Evolutionary conservation across 2,329 filamentous ascomycete genomes (phyloP).

Genomic region (Dactylellina cionopaga): DNA sequence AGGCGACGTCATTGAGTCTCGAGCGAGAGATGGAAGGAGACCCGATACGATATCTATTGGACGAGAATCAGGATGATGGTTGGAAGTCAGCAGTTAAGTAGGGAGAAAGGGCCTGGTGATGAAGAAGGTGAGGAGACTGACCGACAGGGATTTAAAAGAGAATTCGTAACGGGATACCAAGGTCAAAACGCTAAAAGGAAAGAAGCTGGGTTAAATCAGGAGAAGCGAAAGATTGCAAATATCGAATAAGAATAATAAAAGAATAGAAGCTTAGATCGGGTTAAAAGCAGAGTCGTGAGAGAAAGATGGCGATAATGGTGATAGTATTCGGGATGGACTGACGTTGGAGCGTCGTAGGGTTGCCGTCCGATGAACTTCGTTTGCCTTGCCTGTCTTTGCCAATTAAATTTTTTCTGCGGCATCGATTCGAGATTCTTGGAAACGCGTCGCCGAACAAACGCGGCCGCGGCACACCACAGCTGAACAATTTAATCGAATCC

Average conservation of each 20-base stretch:
- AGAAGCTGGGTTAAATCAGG: not conserved
- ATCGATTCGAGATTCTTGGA: no score
- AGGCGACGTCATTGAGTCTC: slow-evolving; percentile 21
- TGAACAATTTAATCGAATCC: not conserved
- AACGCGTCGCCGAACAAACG: slow-evolving; percentile 48
- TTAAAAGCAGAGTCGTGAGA: not conserved
- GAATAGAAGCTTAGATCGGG: not conserved
- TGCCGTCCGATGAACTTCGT: slow-evolving; percentile 37
- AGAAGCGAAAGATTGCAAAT: not conserved
- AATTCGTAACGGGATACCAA: slow-evolving; percentile 39
- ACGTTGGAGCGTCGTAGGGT: slow-evolving; percentile 32
- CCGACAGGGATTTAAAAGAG: slow-evolving; percentile 19
- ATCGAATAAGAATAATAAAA: no score
- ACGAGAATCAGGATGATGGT: not conserved
- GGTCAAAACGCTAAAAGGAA: slow-evolving; percentile 34
- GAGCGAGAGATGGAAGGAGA: not conserved
- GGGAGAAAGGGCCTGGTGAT: not conserved
- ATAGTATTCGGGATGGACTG: slow-evolving; percentile 15
- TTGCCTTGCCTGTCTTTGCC: not conserved
- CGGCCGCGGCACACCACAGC: slow-evolving; percentile 9
- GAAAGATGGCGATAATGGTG: slow-evolving; percentile 30
- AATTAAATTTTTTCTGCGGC: slow-evolving; percentile 24
- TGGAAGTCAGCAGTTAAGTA: slow-evolving; percentile 7
- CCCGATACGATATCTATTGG: not conserved
- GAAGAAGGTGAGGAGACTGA: slow-evolving; percentile 23